phyloP scores from a whole-genome alignment of 805 yeast species.

The Saccharomycopsis sp. region DNA sequence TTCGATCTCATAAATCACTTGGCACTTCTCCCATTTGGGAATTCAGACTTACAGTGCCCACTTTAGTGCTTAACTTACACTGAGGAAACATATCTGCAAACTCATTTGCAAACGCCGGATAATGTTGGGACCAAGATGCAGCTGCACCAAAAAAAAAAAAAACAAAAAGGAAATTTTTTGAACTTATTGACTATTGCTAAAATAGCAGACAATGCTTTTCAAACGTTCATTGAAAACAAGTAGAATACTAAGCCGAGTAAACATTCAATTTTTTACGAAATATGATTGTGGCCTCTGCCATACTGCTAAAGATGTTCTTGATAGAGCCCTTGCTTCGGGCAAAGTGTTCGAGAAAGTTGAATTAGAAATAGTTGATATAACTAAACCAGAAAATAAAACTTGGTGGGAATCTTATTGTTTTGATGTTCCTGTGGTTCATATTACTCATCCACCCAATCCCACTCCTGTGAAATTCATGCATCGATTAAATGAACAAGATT shows the following conservation, averaged over 20 bases:
- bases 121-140: too few relatives aligned
- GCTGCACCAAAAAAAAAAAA: too few relatives aligned
- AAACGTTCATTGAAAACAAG: neutral
- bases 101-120: too few relatives aligned
- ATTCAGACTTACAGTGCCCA: too few relatives aligned
- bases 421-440: conserved; percentile 74
- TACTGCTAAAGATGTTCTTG: conserved; percentile 50
- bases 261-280: conserved; percentile 59
- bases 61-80: too few relatives aligned
- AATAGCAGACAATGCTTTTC: neutral
- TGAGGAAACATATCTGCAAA: too few relatives aligned
- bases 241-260: conserved; percentile 19
- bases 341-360: conserved; percentile 26
- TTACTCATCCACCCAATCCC: conserved; percentile 35
- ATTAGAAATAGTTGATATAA: conserved; percentile 48
- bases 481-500: conserved; percentile 47
- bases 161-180: neutral
- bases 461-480: conserved; percentile 60
- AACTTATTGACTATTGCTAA: neutral
- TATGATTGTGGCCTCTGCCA: conserved; percentile 63
- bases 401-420: conserved; percentile 60
- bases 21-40: too few relatives aligned
- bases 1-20: too few relatives aligned
- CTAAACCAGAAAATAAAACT: conserved; percentile 46
- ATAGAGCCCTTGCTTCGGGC: conserved; percentile 33